Conservation (phyloP, 306 rosid genomes). For the Benincasa hispida region DNA sequence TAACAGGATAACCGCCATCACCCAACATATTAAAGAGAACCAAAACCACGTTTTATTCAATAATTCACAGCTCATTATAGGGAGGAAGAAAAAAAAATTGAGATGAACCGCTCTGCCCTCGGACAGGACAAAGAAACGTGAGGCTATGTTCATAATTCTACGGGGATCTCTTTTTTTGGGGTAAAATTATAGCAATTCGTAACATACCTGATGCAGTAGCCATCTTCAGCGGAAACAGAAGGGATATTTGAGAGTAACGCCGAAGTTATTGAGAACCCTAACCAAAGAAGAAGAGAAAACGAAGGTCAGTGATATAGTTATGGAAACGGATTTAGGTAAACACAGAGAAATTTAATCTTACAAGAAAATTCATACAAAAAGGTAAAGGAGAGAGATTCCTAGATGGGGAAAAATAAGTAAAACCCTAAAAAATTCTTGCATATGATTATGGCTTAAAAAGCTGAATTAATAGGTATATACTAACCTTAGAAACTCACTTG, state of each 20-base stretch:
- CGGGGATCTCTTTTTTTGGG: neutral
- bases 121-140: neutral
- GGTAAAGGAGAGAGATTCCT: neutral
- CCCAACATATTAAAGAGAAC: neutral
- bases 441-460: neutral
- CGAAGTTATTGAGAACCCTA: neutral
- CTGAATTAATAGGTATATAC: neutral
- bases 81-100: no score
- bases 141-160: neutral
- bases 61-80: neutral
- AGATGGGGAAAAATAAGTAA: neutral
- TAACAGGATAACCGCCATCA: neutral
- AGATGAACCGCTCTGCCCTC: neutral
- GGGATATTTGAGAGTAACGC: neutral
- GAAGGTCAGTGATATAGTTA: neutral
- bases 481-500: neutral
- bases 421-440: neutral
- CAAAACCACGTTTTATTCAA: neutral
- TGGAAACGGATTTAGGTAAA: neutral
- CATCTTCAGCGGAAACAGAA: constrained; percentile 2
- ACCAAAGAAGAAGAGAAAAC: neutral
- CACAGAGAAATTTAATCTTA: neutral
- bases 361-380: neutral
- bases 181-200: neutral
- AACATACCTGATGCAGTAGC: constrained; percentile 10